These are phyloP conservation scores for Lactarius akahatsu DNA, from an alignment of 768 basidiomycete species.

Conservation along the genomic window DNA sequence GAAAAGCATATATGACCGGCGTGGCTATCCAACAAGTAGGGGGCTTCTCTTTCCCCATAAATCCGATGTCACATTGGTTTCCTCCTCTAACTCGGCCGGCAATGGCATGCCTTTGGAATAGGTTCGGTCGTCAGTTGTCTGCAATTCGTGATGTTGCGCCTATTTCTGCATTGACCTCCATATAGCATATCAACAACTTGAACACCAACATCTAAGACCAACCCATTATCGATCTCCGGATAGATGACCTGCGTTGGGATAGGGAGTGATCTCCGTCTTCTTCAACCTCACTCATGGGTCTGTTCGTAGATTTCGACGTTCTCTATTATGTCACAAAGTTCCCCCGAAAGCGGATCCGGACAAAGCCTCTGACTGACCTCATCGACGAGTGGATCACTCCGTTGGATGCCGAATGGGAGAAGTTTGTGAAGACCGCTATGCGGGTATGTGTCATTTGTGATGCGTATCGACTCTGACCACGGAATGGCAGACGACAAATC, in stretches of 20 bases:
- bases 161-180: not conserved
- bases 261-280: not conserved
- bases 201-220: constrained; percentile 15
- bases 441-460: constrained; percentile 13
- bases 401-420: constrained; percentile 20
- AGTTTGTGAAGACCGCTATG: constrained; percentile 22
- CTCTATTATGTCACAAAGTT: constrained; percentile 25
- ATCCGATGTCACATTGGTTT: not conserved
- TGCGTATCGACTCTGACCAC: not conserved
- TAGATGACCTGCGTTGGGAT: constrained; percentile 26
- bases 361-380: constrained; percentile 19
- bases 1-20: constrained; percentile 21
- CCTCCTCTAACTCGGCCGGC: not conserved
- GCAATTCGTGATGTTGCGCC: not conserved
- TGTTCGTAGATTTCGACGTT: constrained; percentile 22
- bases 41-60: not conserved
- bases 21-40: constrained; percentile 28
- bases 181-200: constrained; percentile 27
- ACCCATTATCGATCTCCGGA: constrained; percentile 23
- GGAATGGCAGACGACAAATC: constrained; percentile 25
- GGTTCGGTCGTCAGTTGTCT: constrained; percentile 23
- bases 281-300: not conserved
- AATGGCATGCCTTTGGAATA: constrained; percentile 24
- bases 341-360: constrained; percentile 25
- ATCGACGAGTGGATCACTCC: constrained; percentile 23